Evolutionary conservation across 495 filamentous ascomycete genomes (phyloP).

Genomic region (Aspergillus nidulans): DNA sequence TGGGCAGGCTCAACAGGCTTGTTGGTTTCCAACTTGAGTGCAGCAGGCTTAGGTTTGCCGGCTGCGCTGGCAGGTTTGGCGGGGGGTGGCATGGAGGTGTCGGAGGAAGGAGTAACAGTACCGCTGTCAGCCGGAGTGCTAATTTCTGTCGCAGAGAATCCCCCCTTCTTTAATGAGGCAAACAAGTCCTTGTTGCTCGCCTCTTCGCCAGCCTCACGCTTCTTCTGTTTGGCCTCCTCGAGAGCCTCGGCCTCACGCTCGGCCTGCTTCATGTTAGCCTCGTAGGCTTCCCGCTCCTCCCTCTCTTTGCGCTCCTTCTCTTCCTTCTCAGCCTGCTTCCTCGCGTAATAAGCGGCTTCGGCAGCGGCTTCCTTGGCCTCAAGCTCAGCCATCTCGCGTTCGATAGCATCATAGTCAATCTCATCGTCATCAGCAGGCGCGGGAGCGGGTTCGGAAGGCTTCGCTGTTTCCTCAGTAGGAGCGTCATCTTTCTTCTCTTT

Average conservation of each 20-base stretch:
- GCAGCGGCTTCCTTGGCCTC: constrained; percentile 58
- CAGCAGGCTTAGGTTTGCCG: constrained; percentile 66
- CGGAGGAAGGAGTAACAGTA: constrained; percentile 51
- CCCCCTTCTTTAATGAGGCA: constrained; percentile 53
- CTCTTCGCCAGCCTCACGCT: constrained; percentile 38
- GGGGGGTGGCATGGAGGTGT: constrained; percentile 51
- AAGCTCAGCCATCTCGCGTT: constrained; percentile 48
- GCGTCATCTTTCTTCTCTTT: constrained; percentile 38
- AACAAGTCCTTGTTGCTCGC: constrained; percentile 45
- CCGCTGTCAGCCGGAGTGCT: constrained; percentile 53
- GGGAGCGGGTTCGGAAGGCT: constrained; percentile 30
- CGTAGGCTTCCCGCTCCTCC: constrained; percentile 45
- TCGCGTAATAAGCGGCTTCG: constrained; percentile 56
- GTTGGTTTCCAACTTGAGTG: constrained; percentile 77
- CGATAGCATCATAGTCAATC: constrained; percentile 48
- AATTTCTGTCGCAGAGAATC: constrained; percentile 40
- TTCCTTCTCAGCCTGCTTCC: constrained; percentile 57
- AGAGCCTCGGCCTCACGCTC: constrained; percentile 54
- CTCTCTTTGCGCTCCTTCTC: constrained; percentile 58
- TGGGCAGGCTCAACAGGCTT: constrained; percentile 82
- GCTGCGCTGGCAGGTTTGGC: constrained; percentile 45
- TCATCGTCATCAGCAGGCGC: constrained; percentile 44
- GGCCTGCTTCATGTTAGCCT: constrained; percentile 53
- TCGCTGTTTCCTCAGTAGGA: constrained; percentile 31
- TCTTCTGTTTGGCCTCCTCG: constrained; percentile 50